Base-by-base conservation (phyloP, 257 asterid genomes). In the Fraxinus excelsior region DNA sequence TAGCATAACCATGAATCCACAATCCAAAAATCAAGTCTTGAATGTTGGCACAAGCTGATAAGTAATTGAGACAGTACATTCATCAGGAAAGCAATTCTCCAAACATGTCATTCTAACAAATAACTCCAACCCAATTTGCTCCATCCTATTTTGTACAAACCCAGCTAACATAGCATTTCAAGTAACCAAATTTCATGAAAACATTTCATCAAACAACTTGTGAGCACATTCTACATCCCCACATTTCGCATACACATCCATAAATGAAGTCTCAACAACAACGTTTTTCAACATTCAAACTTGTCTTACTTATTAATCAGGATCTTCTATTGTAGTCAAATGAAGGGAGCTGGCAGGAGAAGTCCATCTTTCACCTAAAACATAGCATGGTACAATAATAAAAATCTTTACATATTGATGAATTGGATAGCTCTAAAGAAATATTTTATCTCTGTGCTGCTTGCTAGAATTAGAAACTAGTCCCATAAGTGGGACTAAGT, bases 191-290 rank as follows among this genome's bases (percentile, higher is more conserved):
- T 84, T 84, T 81, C 83, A 74, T 0, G 32, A 13, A 2, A 74
- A 18, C 87, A 86, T 86, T n/a, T 86, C 90, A 70, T 81, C 86
- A 53, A 86, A 86, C 86, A 83, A 0, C 5, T 18, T 73, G 19
- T 29, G 53, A 0, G 87, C 86, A 73, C 31, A 77, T 10, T 21
- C n/a, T 23, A 78, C 23, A 0, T 23, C 25, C 51, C 86, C 79
- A n/a, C 90, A 81, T 78, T 84, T 86, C 0, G 62, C 11, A 62
- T 86, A 86, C 85, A 84, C 74, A 66, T 84, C 82, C 0, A 84
- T 29, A 3, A 86, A 81, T 8, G 86, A 76, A 19, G 87, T 82
- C 67, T 35, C 86, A 34, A 83, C 79, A n/a, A n/a, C n/a, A n/a
- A n/a, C n/a, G n/a, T n/a, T n/a, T n/a, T n/a, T n/a, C n/a, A n/a